Evolutionary conservation across 1,284 basidiomycete genomes (phyloP).

Genomic region (Cutaneotrichosporon sp.): DNA sequence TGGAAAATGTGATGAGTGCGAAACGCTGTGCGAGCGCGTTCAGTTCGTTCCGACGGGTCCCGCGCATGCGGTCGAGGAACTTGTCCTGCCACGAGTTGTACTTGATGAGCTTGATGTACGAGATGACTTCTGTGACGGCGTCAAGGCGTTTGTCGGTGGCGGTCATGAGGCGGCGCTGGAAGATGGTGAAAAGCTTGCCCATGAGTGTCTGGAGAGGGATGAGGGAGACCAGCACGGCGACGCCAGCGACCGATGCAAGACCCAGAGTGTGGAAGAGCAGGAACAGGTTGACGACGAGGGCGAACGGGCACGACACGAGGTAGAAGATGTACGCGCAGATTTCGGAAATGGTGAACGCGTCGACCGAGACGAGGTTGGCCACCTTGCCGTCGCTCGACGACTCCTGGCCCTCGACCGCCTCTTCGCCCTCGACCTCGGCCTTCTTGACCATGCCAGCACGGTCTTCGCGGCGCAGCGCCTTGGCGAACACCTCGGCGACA

Average conservation of each 20-base stretch:
- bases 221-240: slow-evolving; percentile 46
- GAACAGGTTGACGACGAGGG: slow-evolving; percentile 49
- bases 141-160: slow-evolving; percentile 55
- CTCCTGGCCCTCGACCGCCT: slow-evolving; percentile 22
- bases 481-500: slow-evolving; percentile 54
- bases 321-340: slow-evolving; percentile 46
- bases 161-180: slow-evolving; percentile 50
- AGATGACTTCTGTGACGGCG: slow-evolving; percentile 54
- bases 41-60: slow-evolving; percentile 50
- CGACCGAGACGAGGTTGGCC: slow-evolving; percentile 54
- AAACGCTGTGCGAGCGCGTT: slow-evolving; percentile 48
- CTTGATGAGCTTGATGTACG: slow-evolving; percentile 52
- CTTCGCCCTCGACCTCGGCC: slow-evolving; percentile 10
- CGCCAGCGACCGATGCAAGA: slow-evolving; percentile 49
- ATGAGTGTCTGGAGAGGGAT: slow-evolving; percentile 48
- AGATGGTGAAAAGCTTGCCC: slow-evolving; percentile 48
- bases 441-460: slow-evolving; percentile 42
- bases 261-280: slow-evolving; percentile 50
- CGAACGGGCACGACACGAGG: slow-evolving; percentile 45
- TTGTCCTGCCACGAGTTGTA: slow-evolving; percentile 52
- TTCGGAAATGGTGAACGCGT: slow-evolving; percentile 50
- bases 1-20: slow-evolving; percentile 44
- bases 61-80: slow-evolving; percentile 51
- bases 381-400: slow-evolving; percentile 52
- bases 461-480: slow-evolving; percentile 53